Conservation (phyloP, 306 rosid species). For the Vigna mungo region DNA sequence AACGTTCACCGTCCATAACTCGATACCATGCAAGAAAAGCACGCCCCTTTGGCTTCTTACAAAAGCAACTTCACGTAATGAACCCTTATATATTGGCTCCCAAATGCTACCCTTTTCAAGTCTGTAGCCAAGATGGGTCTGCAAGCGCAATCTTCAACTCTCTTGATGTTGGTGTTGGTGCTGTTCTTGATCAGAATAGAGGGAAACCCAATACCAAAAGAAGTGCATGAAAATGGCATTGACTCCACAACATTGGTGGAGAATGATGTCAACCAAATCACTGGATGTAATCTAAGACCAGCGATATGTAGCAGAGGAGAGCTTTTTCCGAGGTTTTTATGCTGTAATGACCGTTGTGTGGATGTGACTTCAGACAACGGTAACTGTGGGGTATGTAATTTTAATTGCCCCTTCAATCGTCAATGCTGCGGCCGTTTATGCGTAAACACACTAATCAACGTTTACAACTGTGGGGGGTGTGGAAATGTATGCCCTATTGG, state of each 20-base stretch:
- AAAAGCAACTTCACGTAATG: background rate
- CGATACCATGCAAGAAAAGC: conserved; percentile 52
- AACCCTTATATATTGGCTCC: conserved; percentile 1
- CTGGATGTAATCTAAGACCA: conserved; percentile 48
- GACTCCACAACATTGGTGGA: conserved; percentile 34
- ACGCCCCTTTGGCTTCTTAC: conserved; percentile 19
- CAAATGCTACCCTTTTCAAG: too few relatives aligned
- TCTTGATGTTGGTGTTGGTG: conserved; percentile 31
- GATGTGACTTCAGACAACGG: conserved; percentile 46
- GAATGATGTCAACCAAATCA: conserved; percentile 1
- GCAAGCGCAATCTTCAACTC: conserved; percentile 11
- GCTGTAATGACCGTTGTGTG: conserved; percentile 65
- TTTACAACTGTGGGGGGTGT: conserved; percentile 70
- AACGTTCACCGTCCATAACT: conserved; percentile 25
- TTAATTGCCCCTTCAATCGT: conserved; percentile 40
- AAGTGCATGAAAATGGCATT: background rate
- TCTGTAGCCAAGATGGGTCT: conserved; percentile 20
- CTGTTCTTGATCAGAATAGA: conserved; percentile 29
- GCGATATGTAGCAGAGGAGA: conserved; percentile 49
- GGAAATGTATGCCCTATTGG: conserved; percentile 57
- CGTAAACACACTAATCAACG: conserved; percentile 36
- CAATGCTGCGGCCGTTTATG: conserved; percentile 71
- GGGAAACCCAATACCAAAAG: conserved; percentile 1
- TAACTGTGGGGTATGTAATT: conserved; percentile 65
- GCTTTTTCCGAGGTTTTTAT: conserved; percentile 37